Conservation (phyloP, 768 basidiomycete genomes). For the Asterophora parasitica region DNA sequence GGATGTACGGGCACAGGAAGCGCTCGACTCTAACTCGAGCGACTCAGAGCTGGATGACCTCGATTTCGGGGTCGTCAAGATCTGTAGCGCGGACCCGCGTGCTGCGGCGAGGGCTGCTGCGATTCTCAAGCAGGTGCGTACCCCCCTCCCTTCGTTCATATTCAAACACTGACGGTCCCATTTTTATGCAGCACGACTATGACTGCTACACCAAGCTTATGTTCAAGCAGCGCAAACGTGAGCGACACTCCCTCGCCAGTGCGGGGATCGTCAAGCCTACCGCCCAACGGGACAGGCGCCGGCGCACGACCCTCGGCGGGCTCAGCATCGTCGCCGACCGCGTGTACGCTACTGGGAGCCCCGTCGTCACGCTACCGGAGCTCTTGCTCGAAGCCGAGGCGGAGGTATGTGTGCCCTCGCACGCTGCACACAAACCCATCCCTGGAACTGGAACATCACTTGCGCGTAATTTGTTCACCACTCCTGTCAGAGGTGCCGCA, state of each 20-base stretch:
- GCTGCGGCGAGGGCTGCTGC: constrained; percentile 93
- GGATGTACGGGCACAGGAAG: too few relatives aligned
- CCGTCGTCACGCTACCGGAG: constrained; percentile 47
- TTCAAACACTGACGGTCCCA: background rate
- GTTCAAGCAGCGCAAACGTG: constrained; percentile 28
- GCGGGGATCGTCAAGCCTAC: constrained; percentile 28
- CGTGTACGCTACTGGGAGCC: constrained; percentile 53
- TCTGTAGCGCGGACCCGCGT: constrained; percentile 77
- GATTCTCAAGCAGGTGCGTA: constrained; percentile 79
- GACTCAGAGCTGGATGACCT: constrained; percentile 32
- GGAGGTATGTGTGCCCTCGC: constrained; percentile 29
- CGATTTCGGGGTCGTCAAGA: constrained; percentile 68
- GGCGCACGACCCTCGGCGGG: constrained; percentile 17
- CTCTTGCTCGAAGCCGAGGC: constrained; percentile 56
- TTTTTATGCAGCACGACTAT: constrained; percentile 69
- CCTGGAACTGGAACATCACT: background rate
- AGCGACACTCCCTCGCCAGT: constrained; percentile 22
- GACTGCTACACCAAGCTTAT: constrained; percentile 66
- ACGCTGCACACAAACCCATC: background rate
- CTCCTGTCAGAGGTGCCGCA: constrained; percentile 20
- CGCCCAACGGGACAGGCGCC: background rate
- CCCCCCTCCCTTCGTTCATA: constrained; percentile 2
- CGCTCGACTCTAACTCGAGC: constrained; percentile 24
- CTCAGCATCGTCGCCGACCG: constrained; percentile 45
- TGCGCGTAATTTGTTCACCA: constrained; percentile 24